Conservation (phyloP, 2,329 filamentous ascomycete species). For the Tolypocladium cylindrosporum region DNA sequence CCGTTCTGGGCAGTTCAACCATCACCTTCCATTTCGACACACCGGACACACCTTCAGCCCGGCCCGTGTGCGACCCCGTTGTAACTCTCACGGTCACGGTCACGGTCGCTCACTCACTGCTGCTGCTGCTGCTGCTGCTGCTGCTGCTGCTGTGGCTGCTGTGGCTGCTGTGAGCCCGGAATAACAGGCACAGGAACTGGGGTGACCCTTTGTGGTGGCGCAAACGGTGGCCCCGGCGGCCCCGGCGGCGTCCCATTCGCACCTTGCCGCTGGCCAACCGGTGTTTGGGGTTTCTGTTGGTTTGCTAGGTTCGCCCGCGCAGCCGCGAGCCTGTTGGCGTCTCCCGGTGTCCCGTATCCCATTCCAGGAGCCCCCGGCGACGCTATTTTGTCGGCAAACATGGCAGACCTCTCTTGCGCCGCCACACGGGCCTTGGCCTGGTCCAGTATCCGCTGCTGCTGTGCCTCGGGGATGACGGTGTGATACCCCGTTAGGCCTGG, state of each 20-base stretch:
- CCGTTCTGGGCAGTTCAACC: neutral
- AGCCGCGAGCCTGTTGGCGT: slow-evolving; percentile 19
- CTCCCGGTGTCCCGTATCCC: slow-evolving; percentile 25
- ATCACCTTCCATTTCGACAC: neutral
- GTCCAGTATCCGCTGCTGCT: slow-evolving; percentile 40
- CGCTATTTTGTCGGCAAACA: slow-evolving; percentile 33
- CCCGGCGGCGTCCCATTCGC: slow-evolving; percentile 24
- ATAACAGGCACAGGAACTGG: slow-evolving; percentile 33
- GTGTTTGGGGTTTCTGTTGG: slow-evolving; percentile 27
- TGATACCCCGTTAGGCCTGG: slow-evolving; percentile 35
- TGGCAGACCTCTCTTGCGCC: slow-evolving; percentile 30
- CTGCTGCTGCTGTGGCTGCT: neutral
- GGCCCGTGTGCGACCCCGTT: neutral
- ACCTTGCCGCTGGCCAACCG: slow-evolving; percentile 16
- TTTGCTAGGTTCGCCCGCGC: slow-evolving; percentile 25
- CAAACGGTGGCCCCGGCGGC: slow-evolving; percentile 14
- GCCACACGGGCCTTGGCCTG: slow-evolving; percentile 39
- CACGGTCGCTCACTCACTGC: neutral
- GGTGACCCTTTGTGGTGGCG: slow-evolving; percentile 30
- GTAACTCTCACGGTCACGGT: neutral
- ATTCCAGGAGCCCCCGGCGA: slow-evolving; percentile 33
- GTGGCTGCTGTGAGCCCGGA: slow-evolving; percentile 21
- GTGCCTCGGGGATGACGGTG: slow-evolving; percentile 37
- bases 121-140: neutral
- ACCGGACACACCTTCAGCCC: neutral